Conservation (phyloP, 495 filamentous ascomycete species). For the Choiromyces venosus region DNA sequence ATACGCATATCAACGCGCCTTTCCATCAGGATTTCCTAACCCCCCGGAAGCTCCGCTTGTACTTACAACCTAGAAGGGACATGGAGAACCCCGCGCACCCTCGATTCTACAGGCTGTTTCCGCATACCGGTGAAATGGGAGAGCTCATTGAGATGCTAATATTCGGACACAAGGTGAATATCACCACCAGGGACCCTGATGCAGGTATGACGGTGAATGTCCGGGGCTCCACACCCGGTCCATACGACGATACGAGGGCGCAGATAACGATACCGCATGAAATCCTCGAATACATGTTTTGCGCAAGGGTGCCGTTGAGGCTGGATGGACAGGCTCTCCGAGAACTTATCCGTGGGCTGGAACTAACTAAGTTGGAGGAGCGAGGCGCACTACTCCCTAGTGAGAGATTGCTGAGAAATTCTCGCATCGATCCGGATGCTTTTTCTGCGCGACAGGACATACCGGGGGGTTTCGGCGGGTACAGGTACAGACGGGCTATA, state of each 20-base stretch:
- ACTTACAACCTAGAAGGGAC: conserved; percentile 2
- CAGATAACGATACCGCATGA: neutral
- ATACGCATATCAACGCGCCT: conserved; percentile 20
- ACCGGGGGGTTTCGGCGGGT: neutral
- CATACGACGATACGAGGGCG: neutral
- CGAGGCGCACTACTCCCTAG: neutral
- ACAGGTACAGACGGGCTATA: neutral
- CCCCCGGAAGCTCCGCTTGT: conserved; percentile 28
- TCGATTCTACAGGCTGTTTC: conserved; percentile 8
- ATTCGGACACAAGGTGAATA: conserved; percentile 20
- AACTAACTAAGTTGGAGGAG: neutral
- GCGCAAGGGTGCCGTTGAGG: neutral
- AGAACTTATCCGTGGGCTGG: neutral
- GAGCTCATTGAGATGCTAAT: conserved; percentile 30
- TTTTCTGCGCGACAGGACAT: neutral
- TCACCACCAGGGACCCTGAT: neutral
- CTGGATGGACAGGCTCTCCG: neutral
- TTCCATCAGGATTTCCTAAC: conserved; percentile 10
- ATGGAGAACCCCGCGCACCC: conserved; percentile 15
- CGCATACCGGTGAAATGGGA: conserved; percentile 25
- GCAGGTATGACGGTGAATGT: neutral
- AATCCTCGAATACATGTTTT: neutral
- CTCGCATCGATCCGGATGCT: neutral
- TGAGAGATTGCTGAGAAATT: neutral
- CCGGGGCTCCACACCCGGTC: neutral